Base-by-base conservation (phyloP, 108 stramenopile genomes). In the Fistulifera pelliculosa region DNA sequence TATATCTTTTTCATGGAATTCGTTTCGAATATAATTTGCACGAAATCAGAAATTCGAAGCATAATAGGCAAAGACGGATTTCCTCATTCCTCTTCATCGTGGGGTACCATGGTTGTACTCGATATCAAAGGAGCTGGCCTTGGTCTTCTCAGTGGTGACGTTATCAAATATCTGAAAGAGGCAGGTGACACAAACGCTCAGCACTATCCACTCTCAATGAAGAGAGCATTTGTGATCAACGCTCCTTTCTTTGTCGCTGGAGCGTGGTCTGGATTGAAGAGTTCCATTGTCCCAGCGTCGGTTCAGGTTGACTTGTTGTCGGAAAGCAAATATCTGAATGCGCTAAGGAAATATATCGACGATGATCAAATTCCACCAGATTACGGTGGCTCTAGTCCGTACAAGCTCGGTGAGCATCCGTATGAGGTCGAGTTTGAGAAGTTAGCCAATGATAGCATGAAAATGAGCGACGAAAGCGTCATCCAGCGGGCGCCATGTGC, bases 1-100 rank as follows among this genome's bases (percentile, higher is more conserved):
- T 78, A 78, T 44, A 65, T 65, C 39, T 78, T 75, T 54, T 52
- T 77, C 23, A 69, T 78, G 68, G 80, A 82, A 42, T 78, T 70
- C 52, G 48, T 82, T 18, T 64, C 65, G 3, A 77, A 82, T 50
- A 22, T 56, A 27, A 31, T 68, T n/a, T 64, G 57, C 38, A 38
- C 57, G 10, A 25, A 48, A 13, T 38, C 28, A 22, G 62, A 68
- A 19, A 47, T 64, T 13, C 26, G 64, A n/a, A 24, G 14, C 4
- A 38, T 16, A 8, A 21, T 42, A 17, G 64, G 56, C 0, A 11
- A 16, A 0, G 18, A 38, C 0, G 41, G 65, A 25, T 58, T 25
- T 27, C 22, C 22, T 18, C 60, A 61, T 44, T 42, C 15, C 17
- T 56, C 57, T 15, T 61, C 64, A 2, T 23, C 51, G 4, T 82